Conservation (phyloP, 2,329 filamentous ascomycete genomes). For the Aspergillus pseudonomiae region DNA sequence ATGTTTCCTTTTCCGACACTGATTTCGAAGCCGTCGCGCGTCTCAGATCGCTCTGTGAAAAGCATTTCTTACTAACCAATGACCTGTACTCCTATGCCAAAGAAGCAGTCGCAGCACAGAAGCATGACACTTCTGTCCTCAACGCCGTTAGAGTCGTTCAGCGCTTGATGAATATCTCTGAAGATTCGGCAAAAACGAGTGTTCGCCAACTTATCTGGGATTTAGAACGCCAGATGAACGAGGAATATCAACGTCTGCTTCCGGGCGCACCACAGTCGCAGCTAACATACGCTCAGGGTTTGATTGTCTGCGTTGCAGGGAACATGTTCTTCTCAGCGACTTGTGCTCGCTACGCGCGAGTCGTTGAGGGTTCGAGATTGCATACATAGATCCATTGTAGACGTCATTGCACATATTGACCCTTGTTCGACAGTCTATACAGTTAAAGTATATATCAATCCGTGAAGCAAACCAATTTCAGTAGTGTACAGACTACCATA, state of each 20-base stretch:
- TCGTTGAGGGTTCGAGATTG: conserved; percentile 14
- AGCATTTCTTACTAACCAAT: conserved; percentile 18
- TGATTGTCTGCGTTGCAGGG: conserved; percentile 14
- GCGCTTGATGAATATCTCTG: conserved; percentile 1
- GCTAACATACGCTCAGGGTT: conserved; percentile 9
- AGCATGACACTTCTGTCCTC: conserved; percentile 4
- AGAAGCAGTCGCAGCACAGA: conserved; percentile 10
- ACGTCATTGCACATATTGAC: neutral
- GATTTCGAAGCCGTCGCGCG: neutral
- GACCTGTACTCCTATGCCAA: conserved; percentile 22
- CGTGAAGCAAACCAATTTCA: too few species aligned
- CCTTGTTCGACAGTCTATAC: fast-evolving
- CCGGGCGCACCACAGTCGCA: neutral
- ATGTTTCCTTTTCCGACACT: neutral
- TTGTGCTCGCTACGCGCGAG: conserved; percentile 12
- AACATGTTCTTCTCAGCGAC: conserved; percentile 24
- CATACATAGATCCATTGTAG: neutral
- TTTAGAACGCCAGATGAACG: conserved; percentile 14
- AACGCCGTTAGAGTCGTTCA: conserved; percentile 18
- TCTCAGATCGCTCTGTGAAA: conserved; percentile 12
- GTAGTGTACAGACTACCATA: neutral
- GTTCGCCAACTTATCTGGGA: conserved; percentile 13
- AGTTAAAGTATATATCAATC: neutral
- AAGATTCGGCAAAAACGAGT: conserved; percentile 3
- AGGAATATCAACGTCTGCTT: conserved; percentile 11